phyloP scores from a whole-genome alignment of 139 green algal species.

The Mesostigma viride region DNA sequence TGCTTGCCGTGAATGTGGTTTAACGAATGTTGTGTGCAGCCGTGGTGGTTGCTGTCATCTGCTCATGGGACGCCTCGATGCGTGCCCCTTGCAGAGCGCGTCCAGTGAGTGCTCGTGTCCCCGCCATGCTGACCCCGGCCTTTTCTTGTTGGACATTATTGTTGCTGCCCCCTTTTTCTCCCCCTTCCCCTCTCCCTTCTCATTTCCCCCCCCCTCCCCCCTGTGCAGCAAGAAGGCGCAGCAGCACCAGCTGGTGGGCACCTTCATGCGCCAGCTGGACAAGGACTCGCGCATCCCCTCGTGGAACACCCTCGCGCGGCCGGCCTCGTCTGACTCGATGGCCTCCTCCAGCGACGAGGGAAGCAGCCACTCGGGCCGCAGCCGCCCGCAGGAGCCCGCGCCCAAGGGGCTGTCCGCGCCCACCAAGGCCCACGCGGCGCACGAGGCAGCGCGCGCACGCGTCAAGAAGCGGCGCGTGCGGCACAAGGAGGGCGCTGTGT shows the following conservation, averaged over 20 bases:
- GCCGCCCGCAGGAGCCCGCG: too few relatives aligned
- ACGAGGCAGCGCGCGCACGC: too few relatives aligned
- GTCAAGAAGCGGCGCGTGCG: too few relatives aligned
- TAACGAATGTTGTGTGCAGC: not conserved
- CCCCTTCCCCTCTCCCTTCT: too few relatives aligned
- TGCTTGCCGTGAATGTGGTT: not conserved
- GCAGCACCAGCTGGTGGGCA: not conserved
- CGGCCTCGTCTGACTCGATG: constrained; percentile 24
- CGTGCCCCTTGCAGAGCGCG: not conserved
- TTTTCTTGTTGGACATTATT: too few relatives aligned
- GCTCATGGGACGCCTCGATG: not conserved
- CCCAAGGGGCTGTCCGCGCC: too few relatives aligned
- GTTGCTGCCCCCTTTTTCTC: too few relatives aligned
- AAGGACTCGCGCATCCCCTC: constrained; percentile 24
- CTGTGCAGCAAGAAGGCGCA: not conserved
- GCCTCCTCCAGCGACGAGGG: too few relatives aligned
- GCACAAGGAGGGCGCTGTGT: too few relatives aligned
- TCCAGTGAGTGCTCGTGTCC: not conserved
- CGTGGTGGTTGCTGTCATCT: not conserved
- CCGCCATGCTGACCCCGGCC: too few relatives aligned
- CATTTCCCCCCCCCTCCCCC: not conserved
- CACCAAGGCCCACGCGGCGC: too few relatives aligned
- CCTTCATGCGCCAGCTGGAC: not conserved
- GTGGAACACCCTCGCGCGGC: constrained; percentile 26
- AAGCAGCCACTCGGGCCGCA: too few relatives aligned